phyloP scores from a whole-genome alignment of 345 rosid species.

The Aethionema arabicum region DNA sequence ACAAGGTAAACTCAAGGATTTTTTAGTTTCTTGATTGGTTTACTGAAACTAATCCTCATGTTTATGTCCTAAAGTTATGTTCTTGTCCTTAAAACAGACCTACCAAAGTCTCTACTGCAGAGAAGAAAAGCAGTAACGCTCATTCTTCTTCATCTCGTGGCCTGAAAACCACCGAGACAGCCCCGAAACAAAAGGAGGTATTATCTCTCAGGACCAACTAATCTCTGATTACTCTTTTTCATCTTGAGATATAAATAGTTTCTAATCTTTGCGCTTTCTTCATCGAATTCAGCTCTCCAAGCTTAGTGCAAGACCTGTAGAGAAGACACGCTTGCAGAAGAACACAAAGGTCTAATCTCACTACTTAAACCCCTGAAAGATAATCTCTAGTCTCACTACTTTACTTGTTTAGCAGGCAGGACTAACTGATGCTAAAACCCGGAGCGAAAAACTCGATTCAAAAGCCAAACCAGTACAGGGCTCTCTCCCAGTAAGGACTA shows the following conservation, averaged over 20 bases:
- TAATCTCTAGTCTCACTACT: constrained; percentile 21
- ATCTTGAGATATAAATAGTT: no score
- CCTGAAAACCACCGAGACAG: constrained; percentile 13
- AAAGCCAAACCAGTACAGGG: constrained; percentile 28
- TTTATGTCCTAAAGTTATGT: constrained; percentile 2
- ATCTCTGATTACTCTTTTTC: no score
- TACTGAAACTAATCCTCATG: constrained; percentile 14
- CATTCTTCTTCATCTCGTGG: constrained; percentile 21
- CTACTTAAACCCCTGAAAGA: neutral
- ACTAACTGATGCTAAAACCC: constrained; percentile 26
- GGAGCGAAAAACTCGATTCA: constrained; percentile 17
- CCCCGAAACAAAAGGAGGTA: constrained; percentile 36
- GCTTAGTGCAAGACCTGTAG: constrained; percentile 28
- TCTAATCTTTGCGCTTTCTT: neutral
- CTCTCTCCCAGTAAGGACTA: constrained; percentile 15
- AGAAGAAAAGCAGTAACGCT: constrained; percentile 16
- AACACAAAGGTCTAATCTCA: constrained; percentile 29
- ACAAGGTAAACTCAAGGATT: constrained; percentile 14
- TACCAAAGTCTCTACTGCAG: constrained; percentile 30
- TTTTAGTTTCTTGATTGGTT: constrained; percentile 23
- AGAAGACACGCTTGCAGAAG: constrained; percentile 27
- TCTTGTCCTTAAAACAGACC: constrained; percentile 21
- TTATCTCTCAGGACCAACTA: constrained; percentile 13
- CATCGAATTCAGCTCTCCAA: constrained; percentile 18
- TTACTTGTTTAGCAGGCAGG: constrained; percentile 23